Base-by-base conservation (phyloP, 225 moss, liverwort and hornwort species). In the Polytrichum commune region DNA sequence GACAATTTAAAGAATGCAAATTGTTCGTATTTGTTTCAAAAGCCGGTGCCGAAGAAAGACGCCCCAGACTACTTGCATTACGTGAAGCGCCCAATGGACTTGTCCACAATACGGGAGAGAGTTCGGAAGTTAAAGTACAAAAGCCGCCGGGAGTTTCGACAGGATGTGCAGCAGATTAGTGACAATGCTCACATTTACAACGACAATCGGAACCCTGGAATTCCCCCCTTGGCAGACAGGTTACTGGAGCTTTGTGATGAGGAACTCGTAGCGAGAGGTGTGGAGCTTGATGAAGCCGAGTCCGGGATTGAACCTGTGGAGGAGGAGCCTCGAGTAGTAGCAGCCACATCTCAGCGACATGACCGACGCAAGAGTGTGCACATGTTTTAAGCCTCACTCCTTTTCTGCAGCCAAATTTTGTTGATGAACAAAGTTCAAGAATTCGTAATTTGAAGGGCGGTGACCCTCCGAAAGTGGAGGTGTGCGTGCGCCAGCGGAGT, bases 41-140 rank as follows among this genome's bases (percentile, higher is more conserved):
- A 86, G 73, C 89, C 89, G 27, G 89, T 90, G 26, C 73, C 84
- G 3, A 90, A 82, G 78, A 90, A 86, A 62, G 86, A 90, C 1
- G 89, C 89, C 25, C 89, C 89, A 20, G 89, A 90, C 75, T 90
- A 90, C 61, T 60, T 82, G 35, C 66, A 84, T 26, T 73, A 57
- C 33, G 81, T 90, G 5, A 84, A 86, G 75, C 78, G 62, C 62
- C 89, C 89, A 4, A 90, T 90, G 89, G 89, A 90, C 73, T 74
- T 90, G 27, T 75, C 83, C 5, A 73, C 69, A 5, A 90, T 90
- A 54, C 74, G 89, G 25, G 89, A 90, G 56, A 82, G 76, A 29
- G 86, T 80, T 29, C 89, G 86, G 23, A 84, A 82, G 80, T 77
- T 90, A 69, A 65, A 53, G n/a, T 90, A 90, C 66, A 90, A 64